Base-by-base conservation (phyloP, 108 stramenopile genomes). In the Nitzschia sp. region DNA sequence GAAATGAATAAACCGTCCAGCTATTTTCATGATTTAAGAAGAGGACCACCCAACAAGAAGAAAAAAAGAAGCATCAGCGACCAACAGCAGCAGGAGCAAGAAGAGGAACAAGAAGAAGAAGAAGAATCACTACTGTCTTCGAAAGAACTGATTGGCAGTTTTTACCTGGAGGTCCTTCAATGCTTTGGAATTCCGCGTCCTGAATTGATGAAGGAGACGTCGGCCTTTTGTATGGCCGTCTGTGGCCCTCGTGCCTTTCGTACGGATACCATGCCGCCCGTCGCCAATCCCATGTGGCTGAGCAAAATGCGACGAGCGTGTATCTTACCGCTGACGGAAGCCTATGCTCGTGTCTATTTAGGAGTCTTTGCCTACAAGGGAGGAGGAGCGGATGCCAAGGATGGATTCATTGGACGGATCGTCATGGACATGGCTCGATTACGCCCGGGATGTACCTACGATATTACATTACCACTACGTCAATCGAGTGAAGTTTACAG, bases 331-430 rank as follows among this genome's bases (percentile, higher is more conserved):
- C 36, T 85, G 11, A 77, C 58, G 52, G 63, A 85, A 60, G 78
- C 72, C 3, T 85, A 82, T 47, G 73, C 74, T 26, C 56, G 58
- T 31, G 64, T 80, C 30, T 80, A 68, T 62, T 72, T 73, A 8
- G 84, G 77, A 11, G 77, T 81, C 2, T 85, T 85, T 53, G 80
- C 81, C 56, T 67, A 81, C 54, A 72, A 84, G 52, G n/a, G n/a
- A n/a, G n/a, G n/a, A n/a, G n/a, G n/a, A n/a, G 19, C 13, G 52
- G 74, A 77, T 33, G 47, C 65, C 8, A 36, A 50, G 29, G 83
- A 84, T 79, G 71, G 73, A 46, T 81, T 85, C 54, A 76, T 80
- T 29, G 84, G 84, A 2, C 72, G 80, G 6, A 67, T 85, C 3
- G 78, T 73, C 25, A 38, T 85, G 16, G 78, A 85, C 30, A 47